phyloP scores from a whole-genome alignment of 1,284 basidiomycete species.

The Cryptococcus sp. region DNA sequence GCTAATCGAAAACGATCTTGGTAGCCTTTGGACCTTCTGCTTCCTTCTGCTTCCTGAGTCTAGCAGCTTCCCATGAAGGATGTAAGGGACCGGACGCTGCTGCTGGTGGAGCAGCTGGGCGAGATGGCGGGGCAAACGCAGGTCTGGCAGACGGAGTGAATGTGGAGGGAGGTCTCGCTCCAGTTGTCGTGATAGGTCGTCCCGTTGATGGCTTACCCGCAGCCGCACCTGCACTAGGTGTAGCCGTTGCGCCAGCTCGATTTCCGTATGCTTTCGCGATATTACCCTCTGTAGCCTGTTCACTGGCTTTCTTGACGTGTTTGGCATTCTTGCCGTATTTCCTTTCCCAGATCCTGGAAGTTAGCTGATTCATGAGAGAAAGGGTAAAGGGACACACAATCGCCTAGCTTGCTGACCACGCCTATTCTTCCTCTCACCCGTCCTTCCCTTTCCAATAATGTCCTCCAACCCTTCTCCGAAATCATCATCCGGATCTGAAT shows the following conservation, averaged over 20 bases:
- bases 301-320: conserved; percentile 67
- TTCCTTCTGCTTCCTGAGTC: conserved; percentile 62
- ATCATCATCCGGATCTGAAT: conserved; percentile 69
- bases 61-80: conserved; percentile 91
- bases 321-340: conserved; percentile 88
- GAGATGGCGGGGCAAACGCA: neutral
- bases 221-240: conserved; percentile 4
- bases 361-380: conserved; percentile 2
- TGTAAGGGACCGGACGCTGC: conserved; percentile 58
- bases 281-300: conserved; percentile 20
- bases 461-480: conserved; percentile 53
- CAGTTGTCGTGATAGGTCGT: neutral
- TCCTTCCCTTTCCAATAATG: conserved; percentile 49
- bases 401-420: conserved; percentile 84
- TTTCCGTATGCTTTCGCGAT: conserved; percentile 36
- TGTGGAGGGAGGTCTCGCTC: neutral
- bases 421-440: conserved; percentile 68
- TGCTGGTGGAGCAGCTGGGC: conserved; percentile 7
- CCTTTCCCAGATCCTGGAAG: conserved; percentile 87
- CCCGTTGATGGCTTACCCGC: neutral
- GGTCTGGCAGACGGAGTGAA: neutral
- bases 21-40: conserved; percentile 46
- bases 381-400: conserved; percentile 63
- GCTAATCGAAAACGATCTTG: conserved; percentile 54
- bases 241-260: conserved; percentile 14